Conservation (phyloP, 345 rosid species). For the Heritiera fomes region DNA sequence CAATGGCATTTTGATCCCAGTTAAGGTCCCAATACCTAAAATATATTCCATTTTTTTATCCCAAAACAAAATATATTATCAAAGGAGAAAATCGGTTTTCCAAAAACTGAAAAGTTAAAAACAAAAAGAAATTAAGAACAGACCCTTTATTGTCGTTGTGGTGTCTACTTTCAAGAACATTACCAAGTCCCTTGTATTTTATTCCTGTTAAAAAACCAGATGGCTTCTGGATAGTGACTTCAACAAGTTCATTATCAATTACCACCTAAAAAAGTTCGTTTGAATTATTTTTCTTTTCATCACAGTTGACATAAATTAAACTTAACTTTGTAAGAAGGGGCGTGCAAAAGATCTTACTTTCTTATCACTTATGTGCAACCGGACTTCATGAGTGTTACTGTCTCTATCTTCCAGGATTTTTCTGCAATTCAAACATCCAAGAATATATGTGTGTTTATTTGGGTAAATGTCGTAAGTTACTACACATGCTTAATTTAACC, state of each 20-base stretch:
- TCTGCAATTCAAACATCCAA: conserved; percentile 14
- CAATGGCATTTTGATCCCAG: conserved; percentile 56
- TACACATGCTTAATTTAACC: too few species aligned
- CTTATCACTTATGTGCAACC: background rate
- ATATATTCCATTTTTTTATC: background rate
- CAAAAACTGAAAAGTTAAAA: background rate
- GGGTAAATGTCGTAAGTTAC: too few species aligned
- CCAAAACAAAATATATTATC: background rate
- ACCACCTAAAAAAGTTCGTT: conserved; percentile 45
- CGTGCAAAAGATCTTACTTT: background rate
- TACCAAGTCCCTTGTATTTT: conserved; percentile 57
- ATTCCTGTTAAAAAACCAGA: conserved; percentile 61
- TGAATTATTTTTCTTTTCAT: background rate
- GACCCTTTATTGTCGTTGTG: conserved; percentile 60
- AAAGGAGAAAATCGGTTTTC: too few species aligned
- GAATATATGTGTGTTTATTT: background rate
- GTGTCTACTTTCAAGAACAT: conserved; percentile 46
- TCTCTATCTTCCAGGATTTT: background rate
- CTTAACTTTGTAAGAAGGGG: background rate
- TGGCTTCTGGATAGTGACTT: conserved; percentile 61
- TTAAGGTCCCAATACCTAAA: conserved; percentile 85
- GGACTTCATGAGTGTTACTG: background rate
- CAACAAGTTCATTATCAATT: conserved; percentile 65
- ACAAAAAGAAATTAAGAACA: background rate
- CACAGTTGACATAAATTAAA: background rate